These are phyloP conservation scores for Aspergillus floridensis DNA, from an alignment of 2,329 filamentous ascomycete genomes.

Conservation along the genomic window DNA sequence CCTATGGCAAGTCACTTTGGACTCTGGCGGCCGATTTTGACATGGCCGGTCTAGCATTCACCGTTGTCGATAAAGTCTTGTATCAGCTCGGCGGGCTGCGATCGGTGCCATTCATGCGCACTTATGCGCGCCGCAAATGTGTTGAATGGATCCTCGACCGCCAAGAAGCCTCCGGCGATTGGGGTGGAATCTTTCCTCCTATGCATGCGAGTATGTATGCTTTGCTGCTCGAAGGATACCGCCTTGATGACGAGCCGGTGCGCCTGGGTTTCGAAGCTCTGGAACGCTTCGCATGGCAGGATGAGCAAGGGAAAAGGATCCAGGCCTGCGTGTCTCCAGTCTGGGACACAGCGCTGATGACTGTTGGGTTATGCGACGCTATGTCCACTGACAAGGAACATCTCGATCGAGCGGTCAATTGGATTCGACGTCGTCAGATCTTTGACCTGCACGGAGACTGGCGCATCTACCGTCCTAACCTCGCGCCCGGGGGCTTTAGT, in stretches of 20 bases:
- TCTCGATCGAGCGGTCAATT: slow-evolving; percentile 4
- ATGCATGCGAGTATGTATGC: slow-evolving; percentile 29
- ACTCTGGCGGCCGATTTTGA: slow-evolving; percentile 7
- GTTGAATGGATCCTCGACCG: slow-evolving; percentile 33
- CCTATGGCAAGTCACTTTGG: slow-evolving; percentile 11
- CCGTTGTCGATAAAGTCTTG: slow-evolving; percentile 19
- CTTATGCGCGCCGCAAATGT: slow-evolving; percentile 21
- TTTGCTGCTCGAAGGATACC: slow-evolving; percentile 30
- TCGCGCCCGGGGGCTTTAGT: slow-evolving; percentile 27
- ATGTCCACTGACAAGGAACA: not conserved
- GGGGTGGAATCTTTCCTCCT: slow-evolving; percentile 30
- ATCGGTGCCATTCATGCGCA: slow-evolving; percentile 8
- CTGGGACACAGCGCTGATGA: slow-evolving; percentile 39
- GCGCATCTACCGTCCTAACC: slow-evolving; percentile 22
- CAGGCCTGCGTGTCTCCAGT: slow-evolving; percentile 30
- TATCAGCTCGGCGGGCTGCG: slow-evolving; percentile 17
- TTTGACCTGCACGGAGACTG: slow-evolving; percentile 28
- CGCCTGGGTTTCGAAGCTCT: slow-evolving; percentile 24
- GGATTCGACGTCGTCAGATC: slow-evolving; percentile 25
- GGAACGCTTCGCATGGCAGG: slow-evolving; percentile 26
- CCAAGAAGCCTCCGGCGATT: slow-evolving; percentile 31
- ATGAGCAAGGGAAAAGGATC: slow-evolving; percentile 28
- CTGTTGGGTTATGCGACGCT: slow-evolving; percentile 26
- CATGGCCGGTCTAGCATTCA: slow-evolving; percentile 4
- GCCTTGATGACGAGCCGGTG: slow-evolving; percentile 20